phyloP scores from a whole-genome alignment of 495 filamentous ascomycete species.

The Tuber microsphaerosporum region DNA sequence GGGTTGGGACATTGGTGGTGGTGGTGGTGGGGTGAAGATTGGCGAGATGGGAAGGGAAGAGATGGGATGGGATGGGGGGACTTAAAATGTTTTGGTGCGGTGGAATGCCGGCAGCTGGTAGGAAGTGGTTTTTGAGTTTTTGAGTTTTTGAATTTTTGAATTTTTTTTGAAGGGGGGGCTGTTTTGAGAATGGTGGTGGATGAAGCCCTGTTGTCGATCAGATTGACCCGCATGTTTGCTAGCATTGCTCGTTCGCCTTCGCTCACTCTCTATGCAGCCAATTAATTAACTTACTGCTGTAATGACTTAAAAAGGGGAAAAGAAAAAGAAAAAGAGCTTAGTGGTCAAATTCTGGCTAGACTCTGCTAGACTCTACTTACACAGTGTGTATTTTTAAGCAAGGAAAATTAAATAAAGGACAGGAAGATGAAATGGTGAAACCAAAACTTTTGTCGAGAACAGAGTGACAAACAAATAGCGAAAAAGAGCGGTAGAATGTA shows the following conservation, averaged over 20 bases:
- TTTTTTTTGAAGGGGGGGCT: not conserved
- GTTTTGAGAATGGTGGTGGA: not conserved
- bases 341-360: not conserved
- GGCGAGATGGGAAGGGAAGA: not conserved
- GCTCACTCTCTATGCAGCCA: not conserved
- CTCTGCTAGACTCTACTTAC: not conserved
- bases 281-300: not conserved
- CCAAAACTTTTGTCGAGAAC: not conserved
- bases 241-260: conserved; percentile 38
- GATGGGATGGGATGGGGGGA: too few species aligned
- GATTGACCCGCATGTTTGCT: conserved; percentile 15
- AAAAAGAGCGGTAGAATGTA: not conserved
- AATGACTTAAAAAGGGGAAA: not conserved
- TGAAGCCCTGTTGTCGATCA: conserved; percentile 42
- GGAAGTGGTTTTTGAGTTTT: too few species aligned
- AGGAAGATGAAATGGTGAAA: not conserved
- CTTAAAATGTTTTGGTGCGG: too few species aligned
- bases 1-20: conserved; percentile 11
- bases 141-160: not conserved
- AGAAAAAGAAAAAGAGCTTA: not conserved
- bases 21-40: not conserved
- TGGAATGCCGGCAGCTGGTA: too few species aligned
- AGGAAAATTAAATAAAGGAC: not conserved
- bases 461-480: not conserved
- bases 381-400: not conserved